These are phyloP conservation scores for Candida schatavii DNA, from an alignment of 805 yeast genomes.

Conservation along the genomic window DNA sequence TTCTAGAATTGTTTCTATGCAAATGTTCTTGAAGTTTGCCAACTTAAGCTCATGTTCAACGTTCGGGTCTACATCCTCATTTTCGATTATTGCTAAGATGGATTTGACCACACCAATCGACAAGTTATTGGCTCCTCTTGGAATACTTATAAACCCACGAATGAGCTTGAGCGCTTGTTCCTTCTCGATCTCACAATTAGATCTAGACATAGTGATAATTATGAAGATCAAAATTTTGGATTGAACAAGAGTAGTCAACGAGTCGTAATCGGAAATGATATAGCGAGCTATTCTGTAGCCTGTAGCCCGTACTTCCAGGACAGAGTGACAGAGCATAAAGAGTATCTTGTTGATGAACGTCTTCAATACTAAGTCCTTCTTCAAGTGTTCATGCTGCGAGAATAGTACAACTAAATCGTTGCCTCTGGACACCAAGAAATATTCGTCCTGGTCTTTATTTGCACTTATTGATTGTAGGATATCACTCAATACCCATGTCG, in stretches of 20 bases:
- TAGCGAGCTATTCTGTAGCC: constrained; percentile 75
- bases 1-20: constrained; percentile 42
- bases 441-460: constrained; percentile 48
- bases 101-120: constrained; percentile 66
- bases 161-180: constrained; percentile 74
- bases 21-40: constrained; percentile 48
- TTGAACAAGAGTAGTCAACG: constrained; percentile 52
- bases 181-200: constrained; percentile 56
- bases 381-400: constrained; percentile 55
- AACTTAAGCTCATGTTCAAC: constrained; percentile 22
- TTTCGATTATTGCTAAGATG: constrained; percentile 60
- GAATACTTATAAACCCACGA: constrained; percentile 55
- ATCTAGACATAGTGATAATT: constrained; percentile 62
- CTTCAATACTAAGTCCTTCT: constrained; percentile 59
- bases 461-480: constrained; percentile 54
- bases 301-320: constrained; percentile 64
- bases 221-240: constrained; percentile 61
- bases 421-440: constrained; percentile 53
- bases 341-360: constrained; percentile 59
- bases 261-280: constrained; percentile 51
- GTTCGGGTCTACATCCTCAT: constrained; percentile 16
- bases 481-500: constrained; percentile 64
- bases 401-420: constrained; percentile 63
- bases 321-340: constrained; percentile 53
- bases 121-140: constrained; percentile 49